Conservation (phyloP, 2,329 filamentous ascomycete genomes). For the Botrytis tulipae region DNA sequence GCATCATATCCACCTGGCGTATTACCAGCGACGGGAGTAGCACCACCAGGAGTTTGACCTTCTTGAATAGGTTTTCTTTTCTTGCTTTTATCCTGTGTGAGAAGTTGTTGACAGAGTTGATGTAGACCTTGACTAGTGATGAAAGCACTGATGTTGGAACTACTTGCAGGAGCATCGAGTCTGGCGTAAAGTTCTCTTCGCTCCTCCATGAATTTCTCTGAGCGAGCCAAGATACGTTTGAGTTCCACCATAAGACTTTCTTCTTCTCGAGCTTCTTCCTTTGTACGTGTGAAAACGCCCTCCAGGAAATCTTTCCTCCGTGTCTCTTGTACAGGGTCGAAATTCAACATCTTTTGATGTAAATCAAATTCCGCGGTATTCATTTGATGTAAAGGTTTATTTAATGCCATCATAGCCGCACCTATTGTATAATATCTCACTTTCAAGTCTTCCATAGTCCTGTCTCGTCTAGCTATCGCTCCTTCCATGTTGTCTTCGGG, state of each 20-base stretch:
- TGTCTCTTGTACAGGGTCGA: slow-evolving; percentile 76
- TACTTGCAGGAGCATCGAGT: slow-evolving; percentile 76
- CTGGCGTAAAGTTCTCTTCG: slow-evolving; percentile 82
- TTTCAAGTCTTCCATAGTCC: slow-evolving; percentile 89
- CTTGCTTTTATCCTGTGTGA: slow-evolving; percentile 82
- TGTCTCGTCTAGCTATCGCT: slow-evolving; percentile 45
- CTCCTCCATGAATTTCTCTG: slow-evolving; percentile 83
- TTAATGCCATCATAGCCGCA: slow-evolving; percentile 74
- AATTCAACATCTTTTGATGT: slow-evolving; percentile 83
- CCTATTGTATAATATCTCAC: slow-evolving; percentile 85
- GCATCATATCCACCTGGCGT: slow-evolving; percentile 41
- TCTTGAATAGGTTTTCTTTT: slow-evolving; percentile 74
- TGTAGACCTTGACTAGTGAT: slow-evolving; percentile 79
- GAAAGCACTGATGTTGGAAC: slow-evolving; percentile 69
- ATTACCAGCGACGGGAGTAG: slow-evolving; percentile 38
- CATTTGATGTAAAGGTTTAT: slow-evolving; percentile 84
- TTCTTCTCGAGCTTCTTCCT: slow-evolving; percentile 89
- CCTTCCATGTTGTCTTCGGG: neutral
- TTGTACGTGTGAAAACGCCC: slow-evolving; percentile 72
- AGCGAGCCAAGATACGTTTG: slow-evolving; percentile 83
- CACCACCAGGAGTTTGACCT: slow-evolving; percentile 44
- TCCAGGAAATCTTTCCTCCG: slow-evolving; percentile 82
- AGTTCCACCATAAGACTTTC: slow-evolving; percentile 85
- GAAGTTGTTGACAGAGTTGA: slow-evolving; percentile 76
- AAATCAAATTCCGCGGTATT: slow-evolving; percentile 76